Base-by-base conservation (phyloP, 108 stramenopile genomes). In the Seminavis robusta region DNA sequence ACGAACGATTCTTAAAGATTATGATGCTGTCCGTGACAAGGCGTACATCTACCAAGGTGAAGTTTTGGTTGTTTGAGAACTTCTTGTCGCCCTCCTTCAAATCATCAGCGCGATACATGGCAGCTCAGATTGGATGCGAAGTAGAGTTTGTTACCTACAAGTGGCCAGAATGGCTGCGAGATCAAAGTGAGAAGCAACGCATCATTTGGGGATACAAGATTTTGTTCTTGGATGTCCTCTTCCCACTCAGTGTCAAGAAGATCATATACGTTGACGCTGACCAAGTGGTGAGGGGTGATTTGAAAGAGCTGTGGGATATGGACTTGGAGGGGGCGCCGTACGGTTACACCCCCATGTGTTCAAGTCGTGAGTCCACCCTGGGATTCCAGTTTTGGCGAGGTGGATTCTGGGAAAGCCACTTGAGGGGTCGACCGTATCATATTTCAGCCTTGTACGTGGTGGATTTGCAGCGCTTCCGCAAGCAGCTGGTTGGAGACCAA, bases 191-290 rank as follows among this genome's bases (percentile, higher is more conserved):
- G 67, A 96, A 98, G 73, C 99, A 99, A 79, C 78, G 99, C 26
- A 95, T 97, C 46, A 99, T 99, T 63, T 99, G 99, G 99, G 99
- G 99, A 17, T 99, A 98, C 84, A 99, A 99, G 76, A 99, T 99
- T 53, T 81, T 99, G 8, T 99, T 99, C 59, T 69, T 99, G 19
- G 99, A 99, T 63, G 99, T 99, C 13, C 83, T 99, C 1, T 99
- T 99, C 65, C 99, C 99, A 4, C 78, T 97, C 15, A 71, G 83
- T 59, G 88, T 99, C 40, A 88, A 95, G 65, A 96, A 96, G 64
- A 86, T 98, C 34, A 96, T 96, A 15, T 95, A 95, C 61, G 97
- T 98, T 25, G 97, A 98, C 59, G 94, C 96, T 7, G 95, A 99
- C 64, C 98, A 99, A 70, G 98, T 98, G 9, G 80, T 99, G 13